phyloP scores from a whole-genome alignment of 208 protist species.

The Giardia duodenalis region DNA sequence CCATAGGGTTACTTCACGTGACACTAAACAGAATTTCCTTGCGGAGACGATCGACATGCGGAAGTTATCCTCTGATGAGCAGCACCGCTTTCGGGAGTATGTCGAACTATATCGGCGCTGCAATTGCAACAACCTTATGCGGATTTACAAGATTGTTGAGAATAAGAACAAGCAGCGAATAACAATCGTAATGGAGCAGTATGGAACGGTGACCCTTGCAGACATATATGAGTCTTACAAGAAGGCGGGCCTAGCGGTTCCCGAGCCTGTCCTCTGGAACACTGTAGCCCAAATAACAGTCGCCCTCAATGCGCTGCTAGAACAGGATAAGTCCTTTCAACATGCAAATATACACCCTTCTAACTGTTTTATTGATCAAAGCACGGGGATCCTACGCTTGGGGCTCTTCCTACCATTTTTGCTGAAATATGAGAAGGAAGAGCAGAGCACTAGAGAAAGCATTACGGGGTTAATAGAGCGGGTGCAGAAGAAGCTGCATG shows the following conservation, averaged over 20 bases:
- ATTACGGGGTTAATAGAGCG: too few species aligned
- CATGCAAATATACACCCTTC: background rate
- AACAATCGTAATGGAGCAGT: background rate
- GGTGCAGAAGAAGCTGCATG: too few species aligned
- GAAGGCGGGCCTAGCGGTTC: background rate
- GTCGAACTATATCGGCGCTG: background rate
- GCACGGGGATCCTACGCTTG: background rate
- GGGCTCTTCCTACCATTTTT: background rate
- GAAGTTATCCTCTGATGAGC: background rate
- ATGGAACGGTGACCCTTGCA: background rate
- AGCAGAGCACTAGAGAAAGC: too few species aligned
- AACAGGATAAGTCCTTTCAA: background rate
- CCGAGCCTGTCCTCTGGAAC: background rate
- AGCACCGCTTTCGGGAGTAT: background rate
- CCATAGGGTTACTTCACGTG: background rate
- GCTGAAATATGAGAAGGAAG: background rate
- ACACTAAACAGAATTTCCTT: background rate
- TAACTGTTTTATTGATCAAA: constrained; percentile 7
- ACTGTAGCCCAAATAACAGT: background rate
- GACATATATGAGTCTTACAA: background rate
- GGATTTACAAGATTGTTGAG: background rate
- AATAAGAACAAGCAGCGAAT: background rate
- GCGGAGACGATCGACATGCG: background rate
- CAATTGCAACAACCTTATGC: background rate
- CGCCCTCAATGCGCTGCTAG: background rate